Percentiles rank a stretch among this genome's conserved stretches.
Conservation (phyloP, 2,329 filamentous ascomycete species). For the Aspergillus sp. region DNA sequence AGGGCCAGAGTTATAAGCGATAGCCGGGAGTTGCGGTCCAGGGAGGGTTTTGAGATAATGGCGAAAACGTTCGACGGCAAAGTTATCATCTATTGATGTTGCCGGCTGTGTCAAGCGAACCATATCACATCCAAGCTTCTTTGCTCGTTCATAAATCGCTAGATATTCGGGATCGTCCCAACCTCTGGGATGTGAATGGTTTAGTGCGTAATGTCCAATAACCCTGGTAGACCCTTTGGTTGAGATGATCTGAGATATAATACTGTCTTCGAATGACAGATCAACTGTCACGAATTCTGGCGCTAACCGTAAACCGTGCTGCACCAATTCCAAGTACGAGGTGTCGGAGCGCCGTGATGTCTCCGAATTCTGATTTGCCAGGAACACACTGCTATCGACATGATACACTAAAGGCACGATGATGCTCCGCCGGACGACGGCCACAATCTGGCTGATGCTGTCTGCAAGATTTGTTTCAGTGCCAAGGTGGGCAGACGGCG, state of each 20-base stretch:
- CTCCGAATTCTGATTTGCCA: constrained; percentile 26
- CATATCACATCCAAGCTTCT: constrained; percentile 59
- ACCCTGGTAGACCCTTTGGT: constrained; percentile 59
- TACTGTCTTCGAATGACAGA: constrained; percentile 54
- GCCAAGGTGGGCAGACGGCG: constrained; percentile 28
- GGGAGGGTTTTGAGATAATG: constrained; percentile 48
- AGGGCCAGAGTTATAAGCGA: constrained; percentile 65
- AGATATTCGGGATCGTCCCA: constrained; percentile 61
- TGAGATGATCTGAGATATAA: constrained; percentile 52
- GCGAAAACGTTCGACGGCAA: constrained; percentile 58
- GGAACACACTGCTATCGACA: constrained; percentile 36
- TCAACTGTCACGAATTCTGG: constrained; percentile 66
- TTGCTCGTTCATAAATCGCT: constrained; percentile 59
- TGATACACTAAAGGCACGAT: constrained; percentile 61
- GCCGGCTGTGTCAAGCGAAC: constrained; percentile 62
- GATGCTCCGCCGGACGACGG: constrained; percentile 62
- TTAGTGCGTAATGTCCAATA: constrained; percentile 57
- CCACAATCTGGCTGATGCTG: constrained; percentile 59
- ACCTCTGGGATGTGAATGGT: constrained; percentile 42
- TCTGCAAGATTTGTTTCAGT: constrained; percentile 41
- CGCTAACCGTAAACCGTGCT: constrained; percentile 60
- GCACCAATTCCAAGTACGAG: constrained; percentile 57
- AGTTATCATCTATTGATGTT: constrained; percentile 60
- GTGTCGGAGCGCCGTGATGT: constrained; percentile 26
- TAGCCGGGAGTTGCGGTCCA: constrained; percentile 52